phyloP scores from a whole-genome alignment of 306 rosid species.

The Acmispon strigosus region DNA sequence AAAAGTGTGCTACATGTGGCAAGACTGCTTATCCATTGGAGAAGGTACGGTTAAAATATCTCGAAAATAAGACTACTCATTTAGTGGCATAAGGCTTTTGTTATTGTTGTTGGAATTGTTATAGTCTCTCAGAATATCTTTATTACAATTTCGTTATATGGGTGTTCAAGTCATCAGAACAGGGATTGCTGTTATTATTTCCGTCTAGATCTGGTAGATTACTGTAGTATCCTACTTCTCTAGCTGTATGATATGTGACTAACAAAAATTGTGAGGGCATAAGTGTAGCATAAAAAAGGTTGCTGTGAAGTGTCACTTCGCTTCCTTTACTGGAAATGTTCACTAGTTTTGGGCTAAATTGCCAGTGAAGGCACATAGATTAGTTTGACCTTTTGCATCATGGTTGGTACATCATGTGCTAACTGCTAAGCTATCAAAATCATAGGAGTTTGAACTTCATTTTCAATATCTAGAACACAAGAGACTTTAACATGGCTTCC shows the following conservation, averaged over 20 bases:
- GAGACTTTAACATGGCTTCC: neutral
- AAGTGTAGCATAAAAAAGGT: neutral
- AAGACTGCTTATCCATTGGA: conserved; percentile 94
- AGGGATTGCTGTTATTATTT: neutral
- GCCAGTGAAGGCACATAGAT: neutral
- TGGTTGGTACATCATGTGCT: neutral
- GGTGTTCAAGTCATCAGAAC: neutral
- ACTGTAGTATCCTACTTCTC: neutral
- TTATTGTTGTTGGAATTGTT: neutral
- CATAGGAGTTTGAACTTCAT: conserved; percentile 4
- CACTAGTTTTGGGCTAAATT: neutral
- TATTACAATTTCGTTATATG: neutral
- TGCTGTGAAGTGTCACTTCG: neutral
- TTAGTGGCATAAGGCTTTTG: too few relatives aligned
- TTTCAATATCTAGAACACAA: neutral
- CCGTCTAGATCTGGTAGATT: neutral
- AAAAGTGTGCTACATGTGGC: conserved; percentile 87
- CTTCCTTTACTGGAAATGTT: neutral
- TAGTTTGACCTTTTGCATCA: conserved; percentile 11
- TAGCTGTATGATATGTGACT: neutral
- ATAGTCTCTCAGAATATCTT: neutral
- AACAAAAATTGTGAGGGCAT: neutral
- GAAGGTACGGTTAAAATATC: conserved; percentile 49
- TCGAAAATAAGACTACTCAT: neutral
- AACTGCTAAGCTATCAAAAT: neutral